Conservation (phyloP, 306 rosid species). For the Ochetophila trinervis region DNA sequence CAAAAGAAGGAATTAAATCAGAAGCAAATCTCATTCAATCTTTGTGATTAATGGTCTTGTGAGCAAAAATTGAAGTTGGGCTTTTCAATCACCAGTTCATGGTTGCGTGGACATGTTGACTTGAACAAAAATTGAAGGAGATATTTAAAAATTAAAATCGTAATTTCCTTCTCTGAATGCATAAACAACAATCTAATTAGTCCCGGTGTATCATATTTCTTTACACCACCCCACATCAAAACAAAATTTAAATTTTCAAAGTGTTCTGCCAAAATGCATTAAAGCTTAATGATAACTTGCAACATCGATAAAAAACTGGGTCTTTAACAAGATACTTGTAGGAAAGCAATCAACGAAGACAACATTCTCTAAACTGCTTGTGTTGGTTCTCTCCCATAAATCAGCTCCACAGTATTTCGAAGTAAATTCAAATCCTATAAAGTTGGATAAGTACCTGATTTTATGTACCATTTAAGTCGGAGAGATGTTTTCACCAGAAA, state of each 20-base stretch:
- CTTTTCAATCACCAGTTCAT: not conserved
- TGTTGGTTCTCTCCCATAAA: not conserved
- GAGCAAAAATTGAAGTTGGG: not conserved
- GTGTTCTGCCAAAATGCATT: not conserved
- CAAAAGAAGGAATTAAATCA: too few relatives aligned
- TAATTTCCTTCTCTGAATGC: not conserved
- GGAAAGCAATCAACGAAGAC: not conserved
- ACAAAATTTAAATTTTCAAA: not conserved
- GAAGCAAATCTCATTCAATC: too few relatives aligned
- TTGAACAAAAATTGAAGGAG: not conserved
- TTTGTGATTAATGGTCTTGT: not conserved
- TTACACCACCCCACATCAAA: not conserved
- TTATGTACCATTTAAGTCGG: too few relatives aligned
- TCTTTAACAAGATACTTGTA: not conserved
- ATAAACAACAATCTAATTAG: not conserved
- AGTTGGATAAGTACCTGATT: too few relatives aligned
- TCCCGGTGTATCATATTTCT: not conserved
- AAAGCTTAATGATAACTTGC: not conserved
- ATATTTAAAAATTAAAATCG: not conserved
- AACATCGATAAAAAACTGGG: not conserved
- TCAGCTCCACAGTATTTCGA: not conserved
- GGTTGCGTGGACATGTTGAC: not conserved
- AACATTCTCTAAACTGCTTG: not conserved
- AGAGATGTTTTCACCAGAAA: too few relatives aligned
- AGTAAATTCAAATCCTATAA: conserved; percentile 2